phyloP scores from a whole-genome alignment of 2,329 filamentous ascomycete species.

The Aspergillus puulaauensis region DNA sequence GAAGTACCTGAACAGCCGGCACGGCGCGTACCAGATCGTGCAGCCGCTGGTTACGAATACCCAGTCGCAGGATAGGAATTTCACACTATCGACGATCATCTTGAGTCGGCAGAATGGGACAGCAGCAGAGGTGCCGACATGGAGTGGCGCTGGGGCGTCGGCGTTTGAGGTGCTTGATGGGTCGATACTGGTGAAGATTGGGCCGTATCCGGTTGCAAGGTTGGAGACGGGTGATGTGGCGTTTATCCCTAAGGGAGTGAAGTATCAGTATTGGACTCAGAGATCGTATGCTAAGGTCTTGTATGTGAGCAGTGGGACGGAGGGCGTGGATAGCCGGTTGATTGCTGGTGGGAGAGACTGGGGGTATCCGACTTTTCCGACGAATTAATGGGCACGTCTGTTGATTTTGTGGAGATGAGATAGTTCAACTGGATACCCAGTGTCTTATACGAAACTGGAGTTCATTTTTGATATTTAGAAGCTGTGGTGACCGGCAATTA shows the following conservation, averaged over 20 bases:
- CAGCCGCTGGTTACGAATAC: slow-evolving; percentile 44
- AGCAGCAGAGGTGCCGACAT: slow-evolving; percentile 21
- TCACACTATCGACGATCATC: slow-evolving; percentile 47
- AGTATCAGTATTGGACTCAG: slow-evolving; percentile 36
- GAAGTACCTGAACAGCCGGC: slow-evolving; percentile 43
- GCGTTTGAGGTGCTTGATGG: slow-evolving; percentile 44
- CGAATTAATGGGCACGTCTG: neutral
- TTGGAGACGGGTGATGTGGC: slow-evolving; percentile 40
- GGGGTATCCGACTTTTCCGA: neutral
- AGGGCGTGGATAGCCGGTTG: slow-evolving; percentile 13
- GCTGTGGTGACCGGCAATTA: too few species aligned
- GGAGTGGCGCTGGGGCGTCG: slow-evolving; percentile 30
- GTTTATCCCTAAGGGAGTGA: slow-evolving; percentile 36
- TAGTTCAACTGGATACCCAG: too few species aligned
- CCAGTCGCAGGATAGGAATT: slow-evolving; percentile 41
- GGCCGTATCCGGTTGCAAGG: slow-evolving; percentile 26
- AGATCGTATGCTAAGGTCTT: slow-evolving; percentile 25
- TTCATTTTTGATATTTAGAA: too few species aligned
- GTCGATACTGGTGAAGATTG: slow-evolving; percentile 33
- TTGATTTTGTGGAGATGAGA: too few species aligned
- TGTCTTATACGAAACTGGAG: too few species aligned
- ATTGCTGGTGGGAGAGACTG: slow-evolving; percentile 13
- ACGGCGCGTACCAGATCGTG: slow-evolving; percentile 44
- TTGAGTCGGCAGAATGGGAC: slow-evolving; percentile 23
- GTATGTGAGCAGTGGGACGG: slow-evolving; percentile 19